Percentiles rank a stretch among this genome's conserved stretches.
phyloP scores from a whole-genome alignment of 345 rosid genomes.

The Psidium friedrichsthalianum region DNA sequence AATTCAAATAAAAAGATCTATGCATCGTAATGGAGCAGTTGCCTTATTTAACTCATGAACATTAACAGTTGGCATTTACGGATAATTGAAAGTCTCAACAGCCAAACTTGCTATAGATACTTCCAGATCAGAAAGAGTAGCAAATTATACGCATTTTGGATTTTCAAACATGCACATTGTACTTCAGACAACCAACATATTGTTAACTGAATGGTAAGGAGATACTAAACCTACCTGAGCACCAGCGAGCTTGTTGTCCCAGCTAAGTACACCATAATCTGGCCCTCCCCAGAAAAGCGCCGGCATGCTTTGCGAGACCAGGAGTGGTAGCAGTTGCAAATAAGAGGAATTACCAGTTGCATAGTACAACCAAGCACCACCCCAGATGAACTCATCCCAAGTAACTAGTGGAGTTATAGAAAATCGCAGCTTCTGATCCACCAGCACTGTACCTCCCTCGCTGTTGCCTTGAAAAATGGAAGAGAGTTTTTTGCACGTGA shows the following conservation, averaged over 20 bases:
- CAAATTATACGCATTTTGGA: not conserved
- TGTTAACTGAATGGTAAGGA: not conserved
- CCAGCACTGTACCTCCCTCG: conserved; percentile 81
- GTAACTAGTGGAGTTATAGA: conserved; percentile 79
- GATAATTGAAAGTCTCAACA: not conserved
- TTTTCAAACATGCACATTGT: not conserved
- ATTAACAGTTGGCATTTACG: not conserved
- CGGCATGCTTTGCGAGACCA: conserved; percentile 77
- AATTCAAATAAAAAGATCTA: not conserved
- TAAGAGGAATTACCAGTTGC: conserved; percentile 83
- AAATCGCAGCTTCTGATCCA: conserved; percentile 40
- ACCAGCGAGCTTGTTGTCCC: conserved; percentile 99
- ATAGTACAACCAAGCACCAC: conserved; percentile 89
- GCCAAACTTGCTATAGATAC: not conserved
- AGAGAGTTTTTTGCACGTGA: too few species aligned
- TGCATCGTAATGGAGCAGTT: not conserved
- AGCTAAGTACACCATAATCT: conserved; percentile 78
- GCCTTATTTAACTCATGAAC: not conserved
- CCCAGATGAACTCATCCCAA: conserved; percentile 98
- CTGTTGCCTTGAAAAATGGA: too few species aligned
- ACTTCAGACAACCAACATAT: not conserved
- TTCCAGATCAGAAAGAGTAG: not conserved
- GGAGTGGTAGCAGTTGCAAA: conserved; percentile 68
- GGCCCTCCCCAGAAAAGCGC: conserved; percentile 91
- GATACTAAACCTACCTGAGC: conserved; percentile 53